Conservation (phyloP, 768 basidiomycete genomes). For the Russula compacta region DNA sequence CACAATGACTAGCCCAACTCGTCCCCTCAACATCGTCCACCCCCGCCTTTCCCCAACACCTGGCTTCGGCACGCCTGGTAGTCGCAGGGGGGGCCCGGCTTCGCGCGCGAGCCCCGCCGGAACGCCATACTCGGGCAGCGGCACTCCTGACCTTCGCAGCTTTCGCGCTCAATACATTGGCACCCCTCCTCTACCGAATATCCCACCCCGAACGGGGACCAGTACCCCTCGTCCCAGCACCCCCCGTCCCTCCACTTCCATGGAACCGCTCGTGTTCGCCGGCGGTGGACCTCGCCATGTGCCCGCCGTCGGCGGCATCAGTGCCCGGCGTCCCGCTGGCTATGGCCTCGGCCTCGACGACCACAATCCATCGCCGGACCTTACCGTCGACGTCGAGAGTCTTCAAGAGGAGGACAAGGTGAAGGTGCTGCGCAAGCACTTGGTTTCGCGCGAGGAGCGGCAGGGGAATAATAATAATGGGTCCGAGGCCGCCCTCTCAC, state of each 20-base stretch:
- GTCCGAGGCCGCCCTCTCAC: constrained; percentile 27
- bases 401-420: constrained; percentile 80
- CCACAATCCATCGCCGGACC: constrained; percentile 22
- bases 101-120: constrained; percentile 14
- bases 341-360: constrained; percentile 20
- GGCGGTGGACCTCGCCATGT: constrained; percentile 13
- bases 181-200: constrained; percentile 42
- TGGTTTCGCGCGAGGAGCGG: constrained; percentile 67
- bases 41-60: constrained; percentile 7
- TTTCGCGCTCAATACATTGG: constrained; percentile 60
- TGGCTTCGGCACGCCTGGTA: constrained; percentile 14
- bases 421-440: constrained; percentile 67
- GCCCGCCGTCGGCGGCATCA: constrained; percentile 31
- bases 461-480: constrained; percentile 25
- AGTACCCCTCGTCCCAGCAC: constrained; percentile 29
- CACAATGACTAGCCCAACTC: constrained; percentile 18
- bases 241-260: constrained; percentile 19
- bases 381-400: constrained; percentile 40
- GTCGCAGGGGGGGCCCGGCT: not conserved
- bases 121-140: constrained; percentile 44
- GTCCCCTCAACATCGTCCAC: constrained; percentile 22
- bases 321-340: constrained; percentile 28
- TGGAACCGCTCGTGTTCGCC: constrained; percentile 13
- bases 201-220: constrained; percentile 41
- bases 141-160: constrained; percentile 56